phyloP scores from a whole-genome alignment of 2,329 filamentous ascomycete genomes.

The Fusarium sp. region DNA sequence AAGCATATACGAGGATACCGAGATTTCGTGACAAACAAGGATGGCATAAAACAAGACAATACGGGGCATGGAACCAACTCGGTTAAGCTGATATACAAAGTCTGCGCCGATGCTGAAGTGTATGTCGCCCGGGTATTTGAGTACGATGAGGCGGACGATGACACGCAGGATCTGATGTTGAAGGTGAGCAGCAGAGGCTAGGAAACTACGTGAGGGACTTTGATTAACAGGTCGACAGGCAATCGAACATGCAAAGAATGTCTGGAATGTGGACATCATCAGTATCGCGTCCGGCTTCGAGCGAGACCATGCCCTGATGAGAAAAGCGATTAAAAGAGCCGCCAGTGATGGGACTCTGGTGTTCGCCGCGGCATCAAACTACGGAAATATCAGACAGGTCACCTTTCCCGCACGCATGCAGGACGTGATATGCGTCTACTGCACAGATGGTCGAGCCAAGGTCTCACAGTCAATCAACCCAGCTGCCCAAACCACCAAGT shows the following conservation, averaged over 20 bases:
- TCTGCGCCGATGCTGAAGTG: constrained; percentile 8
- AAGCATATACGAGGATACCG: constrained; percentile 2
- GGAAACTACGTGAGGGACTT: too few species aligned
- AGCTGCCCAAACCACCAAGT: neutral
- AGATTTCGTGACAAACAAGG: constrained; percentile 8
- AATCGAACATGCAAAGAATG: neutral
- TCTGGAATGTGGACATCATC: constrained; percentile 20
- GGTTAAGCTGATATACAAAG: constrained; percentile 1
- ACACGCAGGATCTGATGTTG: constrained; percentile 12
- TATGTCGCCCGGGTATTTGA: constrained; percentile 15
- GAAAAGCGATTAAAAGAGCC: constrained; percentile 7
- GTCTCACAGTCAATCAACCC: constrained; percentile 15
- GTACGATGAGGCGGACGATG: constrained; percentile 1
- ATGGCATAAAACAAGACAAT: constrained; percentile 6
- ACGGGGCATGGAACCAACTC: constrained; percentile 15
- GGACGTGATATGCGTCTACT: constrained; percentile 20
- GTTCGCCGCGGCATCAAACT: constrained; percentile 21
- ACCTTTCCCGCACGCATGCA: constrained; percentile 17
- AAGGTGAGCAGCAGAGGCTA: neutral
- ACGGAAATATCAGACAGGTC: constrained; percentile 15
- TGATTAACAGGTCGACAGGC: neutral
- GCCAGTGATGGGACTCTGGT: neutral
- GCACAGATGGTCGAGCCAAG: constrained; percentile 8
- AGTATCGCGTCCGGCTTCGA: constrained; percentile 20
- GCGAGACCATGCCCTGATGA: neutral